Evolutionary conservation across 768 basidiomycete genomes (phyloP), one percentile per base, ranked within the genome.

Genomic region (Hericium coralloides): DNA sequence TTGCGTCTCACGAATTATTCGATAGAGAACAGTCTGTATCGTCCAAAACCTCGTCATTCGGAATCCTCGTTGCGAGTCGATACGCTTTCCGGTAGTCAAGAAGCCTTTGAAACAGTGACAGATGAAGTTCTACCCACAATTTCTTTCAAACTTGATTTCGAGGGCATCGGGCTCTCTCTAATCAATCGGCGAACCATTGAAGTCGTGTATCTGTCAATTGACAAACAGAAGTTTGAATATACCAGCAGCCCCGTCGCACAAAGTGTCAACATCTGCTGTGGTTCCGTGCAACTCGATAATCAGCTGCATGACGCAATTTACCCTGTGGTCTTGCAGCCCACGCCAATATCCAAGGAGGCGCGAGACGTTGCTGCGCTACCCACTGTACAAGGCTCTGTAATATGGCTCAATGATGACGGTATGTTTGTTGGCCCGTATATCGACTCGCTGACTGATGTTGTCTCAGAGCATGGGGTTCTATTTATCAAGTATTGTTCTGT

Each of bases 401-500:
- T 92, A 53, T 85, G 95, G 75, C 74, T 98, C 56, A 98, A 98
- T 64, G 95, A 98, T 67, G 83, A 92, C 78, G 91, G 95, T 92
- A 14, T 55, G 52, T 31, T 31, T 9, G 31, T 31, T 9, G 31
- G 31, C 10, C 31, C 31, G 10, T 31, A 8, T 31, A 9, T 9
- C 31, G 31, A 31, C 10, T 31, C 31, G 31, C 8, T 8, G 31
- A 22, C 59, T 65, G 36, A 38, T 20, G 17, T 45, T 49, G 52
- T 51, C 12, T 43, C 55, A 99, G 97, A 87, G n/a, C 97, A 98
- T 62, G 97, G 97, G 17, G 97, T 99, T 9, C 70, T 92, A n/a
- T 98, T 97, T 69, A 79, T 99, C 74, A 98, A 98, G 72, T 98
- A 98, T 66, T 95, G 92, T 55, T 95, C 95, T 2, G 81, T 98